Base-by-base conservation (phyloP, 768 basidiomycete species). In the Auriculariales sp. region DNA sequence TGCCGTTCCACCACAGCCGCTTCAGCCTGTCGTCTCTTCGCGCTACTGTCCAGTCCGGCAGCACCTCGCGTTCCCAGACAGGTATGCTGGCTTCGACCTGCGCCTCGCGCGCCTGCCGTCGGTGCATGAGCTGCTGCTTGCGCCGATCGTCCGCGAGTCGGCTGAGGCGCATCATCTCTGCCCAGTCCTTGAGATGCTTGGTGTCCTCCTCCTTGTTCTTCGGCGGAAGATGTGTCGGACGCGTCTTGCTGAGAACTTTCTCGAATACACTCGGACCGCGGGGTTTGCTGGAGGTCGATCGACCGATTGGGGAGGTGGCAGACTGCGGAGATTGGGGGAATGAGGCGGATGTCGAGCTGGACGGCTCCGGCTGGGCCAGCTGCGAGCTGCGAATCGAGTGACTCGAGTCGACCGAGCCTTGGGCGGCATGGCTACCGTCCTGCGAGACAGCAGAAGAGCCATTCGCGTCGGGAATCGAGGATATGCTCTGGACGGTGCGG, bases 1-100 rank as follows among this genome's bases (percentile, higher is more conserved):
- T 85, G 3, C 91, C 91, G 28, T 71, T 71, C 89, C 89, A 90
- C 91, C 90, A 94, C 7, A 92, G 58, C 58, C 71, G 77, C 28
- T 82, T 75, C 48, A 91, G 65, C 9, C 64, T 63, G 0, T 81
- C 69, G 53, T 85, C 78, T 56, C 73, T 77, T 60, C 79, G 61
- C 5, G 89, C 83, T 22, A 75, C 71, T 46, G 73, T 77, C 87
- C 88, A 93, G 61, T 93, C 84, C 0, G 89, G 87, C 17, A 84
- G 57, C 50, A 94, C 82, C 12, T 78, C 73, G 50, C 72, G 75
- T 61, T 91, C 83, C 91, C 91, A 93, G 6, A 74, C 61, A 33
- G 73, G 68, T 47, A 88, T 64, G 4, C 80, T 80, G 31, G 81
- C 77, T 55, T 88, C 86, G 19, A 84, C 73, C 42, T 67, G 73